Base-by-base conservation (phyloP, 257 asterid genomes). In the Ballota nigra region DNA sequence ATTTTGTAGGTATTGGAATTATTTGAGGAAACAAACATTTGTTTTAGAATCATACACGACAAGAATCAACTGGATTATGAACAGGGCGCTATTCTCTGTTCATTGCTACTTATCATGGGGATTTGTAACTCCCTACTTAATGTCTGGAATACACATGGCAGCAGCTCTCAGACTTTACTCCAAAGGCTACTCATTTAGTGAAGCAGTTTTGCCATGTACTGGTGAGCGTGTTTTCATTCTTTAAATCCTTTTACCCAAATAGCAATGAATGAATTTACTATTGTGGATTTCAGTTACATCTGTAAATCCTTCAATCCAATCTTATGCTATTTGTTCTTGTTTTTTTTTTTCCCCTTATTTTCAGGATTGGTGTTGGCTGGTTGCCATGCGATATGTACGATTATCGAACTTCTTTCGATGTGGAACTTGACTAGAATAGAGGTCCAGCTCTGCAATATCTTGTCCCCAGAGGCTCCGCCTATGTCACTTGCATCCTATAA, bases 101-200 rank as follows among this genome's bases (percentile, higher is more conserved):
- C 99, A 95, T 85, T 91, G 91, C 80, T 95, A 95, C 82, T 86
- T 92, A 36, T 95, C 99, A 7, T 95, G 99, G 99, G 99, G 97
- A 72, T 95, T 95, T 77, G 89, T 88, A 28, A 38, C 83, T 52
- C 99, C 99, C 45, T 95, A 85, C 71, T 0, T 92, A 28, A 89
- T 95, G 98, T 86, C 95, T 55, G 85, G 82, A 47, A 70, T 95
- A 76, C 95, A 95, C 65, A 64, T 92, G 64, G 83, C 87, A 34
- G 98, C 97, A 65, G 95, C 95, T 40, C 51, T 89, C 69, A 87
- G 97, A 67, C 77, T 77, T 69, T 81, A 86, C 77, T 80, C 36
- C 57, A 84, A 80, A 71, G 92, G 86, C 43, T 67, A 79, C 80
- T 71, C 87, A 66, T 77, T 83, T 70, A 87, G 83, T 70, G 93